Conservation (phyloP, 768 basidiomycete genomes). For the Suillus spraguei region DNA sequence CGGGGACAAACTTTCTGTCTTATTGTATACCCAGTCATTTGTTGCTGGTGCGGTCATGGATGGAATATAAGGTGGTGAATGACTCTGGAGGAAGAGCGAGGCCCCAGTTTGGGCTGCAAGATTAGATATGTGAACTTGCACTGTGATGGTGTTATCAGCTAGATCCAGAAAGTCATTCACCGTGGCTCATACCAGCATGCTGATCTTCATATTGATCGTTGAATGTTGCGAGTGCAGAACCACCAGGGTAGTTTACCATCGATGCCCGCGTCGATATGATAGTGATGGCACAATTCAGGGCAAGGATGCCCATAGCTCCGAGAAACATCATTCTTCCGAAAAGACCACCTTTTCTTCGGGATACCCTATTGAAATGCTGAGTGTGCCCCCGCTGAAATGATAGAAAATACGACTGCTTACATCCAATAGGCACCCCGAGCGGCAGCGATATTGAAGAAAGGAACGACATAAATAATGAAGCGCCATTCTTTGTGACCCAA, state of each 20-base stretch:
- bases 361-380: constrained; percentile 37
- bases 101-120: constrained; percentile 90
- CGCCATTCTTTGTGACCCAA: constrained; percentile 98
- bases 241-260: constrained; percentile 87
- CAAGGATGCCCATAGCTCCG: constrained; percentile 47
- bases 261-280: constrained; percentile 59
- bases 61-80: constrained; percentile 54
- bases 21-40: constrained; percentile 71
- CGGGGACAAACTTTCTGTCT: constrained; percentile 67
- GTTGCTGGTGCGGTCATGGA: constrained; percentile 18
- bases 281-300: constrained; percentile 56
- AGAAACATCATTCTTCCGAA: constrained; percentile 50
- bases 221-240: constrained; percentile 64
- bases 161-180: neutral
- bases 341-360: constrained; percentile 48
- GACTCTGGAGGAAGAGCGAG: constrained; percentile 79
- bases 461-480: constrained; percentile 88
- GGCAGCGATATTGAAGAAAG: constrained; percentile 78
- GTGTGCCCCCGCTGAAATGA: constrained; percentile 6
- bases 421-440: constrained; percentile 64
- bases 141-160: constrained; percentile 28
- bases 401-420: constrained; percentile 44
- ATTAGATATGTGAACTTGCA: constrained; percentile 81
- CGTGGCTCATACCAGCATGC: constrained; percentile 5
- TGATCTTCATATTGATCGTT: constrained; percentile 51